A percentile compares a stretch with the other conserved stretches of the same genome.
These are phyloP conservation scores for Russula lepida DNA, from an alignment of 768 basidiomycete species.

Conservation along the genomic window DNA sequence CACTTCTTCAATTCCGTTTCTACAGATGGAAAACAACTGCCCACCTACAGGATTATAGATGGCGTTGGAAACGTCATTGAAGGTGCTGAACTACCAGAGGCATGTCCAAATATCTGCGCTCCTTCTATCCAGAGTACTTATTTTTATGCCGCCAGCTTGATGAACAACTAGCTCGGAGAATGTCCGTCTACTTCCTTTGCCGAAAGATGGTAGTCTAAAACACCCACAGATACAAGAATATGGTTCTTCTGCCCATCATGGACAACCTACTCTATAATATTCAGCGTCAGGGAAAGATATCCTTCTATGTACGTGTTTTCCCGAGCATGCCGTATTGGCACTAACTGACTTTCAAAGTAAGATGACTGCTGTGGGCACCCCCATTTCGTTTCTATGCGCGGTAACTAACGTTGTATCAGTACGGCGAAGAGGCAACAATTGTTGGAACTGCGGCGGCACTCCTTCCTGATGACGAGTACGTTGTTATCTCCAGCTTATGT, in stretches of 20 bases:
- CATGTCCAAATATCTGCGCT: slow-evolving; percentile 26
- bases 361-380: slow-evolving; percentile 71
- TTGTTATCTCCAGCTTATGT: slow-evolving; percentile 1
- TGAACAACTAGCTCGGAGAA: slow-evolving; percentile 51
- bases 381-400: neutral
- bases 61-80: slow-evolving; percentile 65
- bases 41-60: slow-evolving; percentile 82
- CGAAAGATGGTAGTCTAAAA: neutral
- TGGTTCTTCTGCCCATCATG: slow-evolving; percentile 72
- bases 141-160: slow-evolving; percentile 43
- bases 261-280: slow-evolving; percentile 88
- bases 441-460: slow-evolving; percentile 86
- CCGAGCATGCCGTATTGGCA: neutral
- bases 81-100: slow-evolving; percentile 70
- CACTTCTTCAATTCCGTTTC: slow-evolving; percentile 77
- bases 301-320: slow-evolving; percentile 62
- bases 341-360: slow-evolving; percentile 25
- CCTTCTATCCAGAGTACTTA: neutral
- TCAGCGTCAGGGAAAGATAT: slow-evolving; percentile 89
- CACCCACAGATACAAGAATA: slow-evolving; percentile 55
- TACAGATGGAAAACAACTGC: slow-evolving; percentile 53
- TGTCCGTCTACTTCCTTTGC: slow-evolving; percentile 34
- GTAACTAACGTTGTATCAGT: slow-evolving; percentile 32
- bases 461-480: slow-evolving; percentile 77
- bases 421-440: slow-evolving; percentile 88